These are phyloP conservation scores for Pugionium dolabratum DNA, from an alignment of 345 rosid genomes.

Conservation along the genomic window DNA sequence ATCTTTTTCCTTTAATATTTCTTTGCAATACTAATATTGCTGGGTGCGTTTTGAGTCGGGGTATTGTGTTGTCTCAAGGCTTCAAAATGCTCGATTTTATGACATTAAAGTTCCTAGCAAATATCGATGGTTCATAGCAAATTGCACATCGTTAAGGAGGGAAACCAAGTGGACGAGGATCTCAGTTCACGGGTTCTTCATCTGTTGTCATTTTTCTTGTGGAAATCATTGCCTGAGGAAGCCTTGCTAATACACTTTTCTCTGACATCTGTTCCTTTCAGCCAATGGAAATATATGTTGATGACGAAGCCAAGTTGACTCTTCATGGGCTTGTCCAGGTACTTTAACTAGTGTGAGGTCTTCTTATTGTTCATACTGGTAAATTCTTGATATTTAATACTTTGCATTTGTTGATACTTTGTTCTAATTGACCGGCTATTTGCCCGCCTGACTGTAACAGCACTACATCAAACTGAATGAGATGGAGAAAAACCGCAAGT, in stretches of 20 bases:
- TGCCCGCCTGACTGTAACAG: constrained; percentile 41
- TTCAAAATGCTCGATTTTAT: not conserved
- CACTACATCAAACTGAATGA: constrained; percentile 93
- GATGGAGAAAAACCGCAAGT: constrained; percentile 88
- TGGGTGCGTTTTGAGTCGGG: constrained; percentile 8
- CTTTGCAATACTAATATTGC: not conserved
- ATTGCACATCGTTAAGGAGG: constrained; percentile 44
- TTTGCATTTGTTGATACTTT: too few relatives aligned
- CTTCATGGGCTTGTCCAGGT: constrained; percentile 99
- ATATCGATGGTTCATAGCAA: constrained; percentile 16
- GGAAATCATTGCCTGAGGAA: constrained; percentile 69
- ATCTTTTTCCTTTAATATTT: not conserved
- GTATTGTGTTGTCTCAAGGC: not conserved
- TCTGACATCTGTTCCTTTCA: constrained; percentile 83
- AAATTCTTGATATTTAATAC: not conserved
- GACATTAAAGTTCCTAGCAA: constrained; percentile 20
- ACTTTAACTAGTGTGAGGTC: not conserved
- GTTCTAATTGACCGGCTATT: not conserved
- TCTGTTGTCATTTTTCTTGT: constrained; percentile 61
- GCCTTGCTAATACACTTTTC: constrained; percentile 68
- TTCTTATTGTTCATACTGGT: not conserved
- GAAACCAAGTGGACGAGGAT: constrained; percentile 53
- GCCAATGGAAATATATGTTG: constrained; percentile 99
- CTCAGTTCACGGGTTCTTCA: constrained; percentile 52
- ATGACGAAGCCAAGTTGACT: constrained; percentile 96